Percentiles rank a stretch among this genome's conserved stretches.
These are phyloP conservation scores for Pseudogymnoascus sp. DNA, from an alignment of 2,329 filamentous ascomycete species.

Conservation along the genomic window DNA sequence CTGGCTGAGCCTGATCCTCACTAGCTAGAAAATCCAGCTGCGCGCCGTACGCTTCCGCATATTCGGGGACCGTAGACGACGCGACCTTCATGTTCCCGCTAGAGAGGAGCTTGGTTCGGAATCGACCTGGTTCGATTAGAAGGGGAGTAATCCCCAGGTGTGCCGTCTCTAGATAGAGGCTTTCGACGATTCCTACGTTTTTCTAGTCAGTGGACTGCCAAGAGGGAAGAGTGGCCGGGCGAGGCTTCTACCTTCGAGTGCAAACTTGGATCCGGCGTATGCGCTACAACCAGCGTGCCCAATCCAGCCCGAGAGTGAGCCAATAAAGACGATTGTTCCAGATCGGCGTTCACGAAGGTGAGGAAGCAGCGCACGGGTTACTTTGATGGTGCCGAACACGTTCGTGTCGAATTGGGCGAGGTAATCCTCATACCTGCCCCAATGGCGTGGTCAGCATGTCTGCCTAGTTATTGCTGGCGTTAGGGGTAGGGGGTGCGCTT, in stretches of 20 bases:
- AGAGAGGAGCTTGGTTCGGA: constrained; percentile 38
- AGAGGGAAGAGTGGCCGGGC: neutral
- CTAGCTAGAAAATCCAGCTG: constrained; percentile 17
- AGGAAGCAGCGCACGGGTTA: constrained; percentile 40
- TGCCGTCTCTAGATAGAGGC: constrained; percentile 14
- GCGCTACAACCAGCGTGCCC: constrained; percentile 7
- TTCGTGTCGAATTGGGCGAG: constrained; percentile 41
- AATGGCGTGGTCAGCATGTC: no score
- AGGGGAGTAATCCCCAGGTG: constrained; percentile 15
- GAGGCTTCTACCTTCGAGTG: constrained; percentile 14
- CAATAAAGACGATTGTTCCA: constrained; percentile 28
- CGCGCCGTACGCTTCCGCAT: neutral
- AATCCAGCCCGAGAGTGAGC: constrained; percentile 14
- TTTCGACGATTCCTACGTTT: constrained; percentile 12
- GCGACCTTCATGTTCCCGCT: neutral
- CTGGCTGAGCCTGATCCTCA: constrained; percentile 30
- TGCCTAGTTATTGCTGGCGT: no score
- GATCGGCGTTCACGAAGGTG: constrained; percentile 35
- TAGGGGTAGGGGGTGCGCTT: neutral
- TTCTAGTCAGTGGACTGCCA: neutral
- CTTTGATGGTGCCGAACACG: constrained; percentile 43
- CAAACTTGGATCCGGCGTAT: constrained; percentile 17
- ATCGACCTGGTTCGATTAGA: constrained; percentile 41
- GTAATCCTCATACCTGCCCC: neutral
- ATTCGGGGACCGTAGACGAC: neutral